A percentile compares a stretch with the other conserved stretches of the same genome.
Evolutionary conservation across 1,139 yeast species (phyloP).

Genomic region (Suhomyces guaymorum): DNA sequence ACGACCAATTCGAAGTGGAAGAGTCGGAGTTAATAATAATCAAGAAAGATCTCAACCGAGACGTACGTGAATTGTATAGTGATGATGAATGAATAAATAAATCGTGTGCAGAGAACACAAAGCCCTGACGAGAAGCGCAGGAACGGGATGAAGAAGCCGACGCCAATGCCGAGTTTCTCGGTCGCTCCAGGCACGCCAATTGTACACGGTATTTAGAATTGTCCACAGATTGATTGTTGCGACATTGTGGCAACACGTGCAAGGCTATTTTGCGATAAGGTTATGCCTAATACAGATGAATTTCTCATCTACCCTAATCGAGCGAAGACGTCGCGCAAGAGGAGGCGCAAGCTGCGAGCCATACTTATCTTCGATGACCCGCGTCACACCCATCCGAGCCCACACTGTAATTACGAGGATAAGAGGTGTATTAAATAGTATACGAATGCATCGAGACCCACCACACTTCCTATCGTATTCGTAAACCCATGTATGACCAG

Average conservation of each 20-base stretch:
- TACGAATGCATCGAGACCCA: too few species aligned
- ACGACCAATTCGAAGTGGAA: conserved; percentile 17
- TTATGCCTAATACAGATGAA: not conserved
- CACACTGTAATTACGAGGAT: not conserved
- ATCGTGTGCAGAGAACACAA: not conserved
- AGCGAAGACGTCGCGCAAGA: not conserved
- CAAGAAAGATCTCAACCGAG: conserved; percentile 14
- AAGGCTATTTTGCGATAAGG: not conserved
- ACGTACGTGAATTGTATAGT: conserved; percentile 19
- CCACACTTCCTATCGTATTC: not conserved
- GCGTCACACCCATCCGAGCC: not conserved
- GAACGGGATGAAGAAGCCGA: too few species aligned
- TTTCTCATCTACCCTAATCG: not conserved
- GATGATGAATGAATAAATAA: conserved; percentile 16
- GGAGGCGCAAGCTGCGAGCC: conserved; percentile 2
- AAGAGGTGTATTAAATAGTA: too few species aligned
- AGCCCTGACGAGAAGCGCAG: not conserved
- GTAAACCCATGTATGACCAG: too few species aligned
- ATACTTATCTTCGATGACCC: not conserved
- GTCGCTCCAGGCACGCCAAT: not conserved
- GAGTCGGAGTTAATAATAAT: conserved; percentile 13
- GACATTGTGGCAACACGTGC: conserved; percentile 4
- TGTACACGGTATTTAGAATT: not conserved
- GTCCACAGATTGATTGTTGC: conserved; percentile 5
- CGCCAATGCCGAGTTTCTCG: too few species aligned